Evolutionary conservation across 1,284 basidiomycete genomes (phyloP), one percentile per base, ranked within the genome.

Genomic region (Phlebopus sp.): DNA sequence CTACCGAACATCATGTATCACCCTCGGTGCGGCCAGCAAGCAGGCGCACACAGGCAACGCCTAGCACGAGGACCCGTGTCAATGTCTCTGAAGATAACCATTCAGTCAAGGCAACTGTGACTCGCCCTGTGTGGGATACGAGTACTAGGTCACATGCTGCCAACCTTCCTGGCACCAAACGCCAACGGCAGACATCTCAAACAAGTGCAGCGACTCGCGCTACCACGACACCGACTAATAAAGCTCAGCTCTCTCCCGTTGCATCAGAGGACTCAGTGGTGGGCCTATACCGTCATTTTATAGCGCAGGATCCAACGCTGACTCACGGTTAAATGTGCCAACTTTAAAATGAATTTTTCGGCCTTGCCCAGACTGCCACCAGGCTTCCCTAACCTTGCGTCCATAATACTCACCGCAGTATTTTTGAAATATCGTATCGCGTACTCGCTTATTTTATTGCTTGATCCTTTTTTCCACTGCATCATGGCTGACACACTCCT

Each of bases 191-290:
- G 60, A 77, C 71, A 1, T 88, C 86, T n/a, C 84, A 86, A 62
- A 83, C 78, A 9, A 85, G 82, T 56, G 69, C 76, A 15, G 67
- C 71, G 10, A 63, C 66, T 1, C 56, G 46, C 25, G 63, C 47
- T 30, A 53, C 57, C 4, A 45, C 59, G 29, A 60, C 52, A 25
- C 37, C 57, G 11, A 60, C 50, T 37, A 69, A 70, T 42, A 86
- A 85, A 64, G 66, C 72, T 29, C 70, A 86, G 27, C 70, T 78
- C 14, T 88, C 86, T 8, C 86, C 87, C 49, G 84, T 84, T 29
- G 86, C 83, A n/a, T 88, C 85, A 34, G 87, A 90, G 63, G 87
- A 90, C 64, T 90, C 88, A 46, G 86, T 85, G 55, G 85, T 90
- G 56, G 86, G 84, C 53, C 66, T 90, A 59, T 88, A 90, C 70